Evolutionary conservation across 1,284 basidiomycete species (phyloP).

Genomic region (Termitomyces sp.): DNA sequence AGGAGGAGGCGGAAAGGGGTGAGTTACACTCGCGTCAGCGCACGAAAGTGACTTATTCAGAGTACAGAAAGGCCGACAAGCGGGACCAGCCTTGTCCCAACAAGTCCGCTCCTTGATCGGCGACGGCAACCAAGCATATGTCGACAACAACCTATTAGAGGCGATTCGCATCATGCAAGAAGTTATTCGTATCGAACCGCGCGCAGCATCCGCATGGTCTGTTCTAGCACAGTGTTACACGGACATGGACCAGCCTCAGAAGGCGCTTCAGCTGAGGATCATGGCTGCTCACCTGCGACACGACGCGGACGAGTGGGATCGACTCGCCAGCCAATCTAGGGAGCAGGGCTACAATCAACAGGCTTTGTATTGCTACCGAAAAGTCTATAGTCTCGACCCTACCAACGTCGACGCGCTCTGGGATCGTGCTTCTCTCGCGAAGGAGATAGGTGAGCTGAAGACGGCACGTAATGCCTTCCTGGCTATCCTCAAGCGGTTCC

Average conservation of each 20-base stretch:
- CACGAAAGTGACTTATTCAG: not conserved
- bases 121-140: constrained; percentile 85
- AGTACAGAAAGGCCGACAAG: constrained; percentile 29
- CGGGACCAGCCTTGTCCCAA: constrained; percentile 63
- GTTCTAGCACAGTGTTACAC: constrained; percentile 80
- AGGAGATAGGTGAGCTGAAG: constrained; percentile 66
- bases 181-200: constrained; percentile 90
- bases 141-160: constrained; percentile 62
- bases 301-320: constrained; percentile 85
- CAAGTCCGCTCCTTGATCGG: constrained; percentile 82
- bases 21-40: not conserved
- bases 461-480: constrained; percentile 77
- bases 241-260: constrained; percentile 63
- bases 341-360: constrained; percentile 74
- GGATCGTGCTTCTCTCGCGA: constrained; percentile 84
- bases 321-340: constrained; percentile 73
- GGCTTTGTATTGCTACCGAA: constrained; percentile 88
- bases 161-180: constrained; percentile 84
- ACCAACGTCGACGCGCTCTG: constrained; percentile 83
- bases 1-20: constrained; percentile 44
- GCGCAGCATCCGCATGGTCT: constrained; percentile 80
- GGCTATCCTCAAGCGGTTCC: constrained; percentile 70
- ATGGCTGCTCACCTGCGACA: constrained; percentile 87
- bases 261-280: constrained; percentile 80
- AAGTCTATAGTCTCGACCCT: constrained; percentile 77